phyloP scores from a whole-genome alignment of 2,329 filamentous ascomycete genomes.

The Colletotrichum tanaceti region DNA sequence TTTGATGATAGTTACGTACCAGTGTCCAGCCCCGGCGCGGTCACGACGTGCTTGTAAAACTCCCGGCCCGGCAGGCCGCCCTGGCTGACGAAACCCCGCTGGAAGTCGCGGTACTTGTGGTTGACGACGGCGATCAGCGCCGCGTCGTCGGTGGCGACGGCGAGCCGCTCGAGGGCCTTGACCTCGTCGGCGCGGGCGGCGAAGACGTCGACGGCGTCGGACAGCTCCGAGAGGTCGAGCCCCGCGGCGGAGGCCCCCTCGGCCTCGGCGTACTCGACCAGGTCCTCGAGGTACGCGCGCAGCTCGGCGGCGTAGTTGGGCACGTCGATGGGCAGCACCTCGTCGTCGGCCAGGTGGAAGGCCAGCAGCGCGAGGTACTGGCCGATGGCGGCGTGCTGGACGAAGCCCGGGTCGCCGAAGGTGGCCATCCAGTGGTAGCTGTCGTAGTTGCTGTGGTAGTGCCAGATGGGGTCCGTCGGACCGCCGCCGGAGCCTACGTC shows the following conservation, averaged over 20 bases:
- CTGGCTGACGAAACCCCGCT: constrained; percentile 61
- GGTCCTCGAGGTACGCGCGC: constrained; percentile 52
- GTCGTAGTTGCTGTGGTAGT: constrained; percentile 86
- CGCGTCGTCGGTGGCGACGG: constrained; percentile 45
- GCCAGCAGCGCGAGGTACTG: constrained; percentile 57
- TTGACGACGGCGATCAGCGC: constrained; percentile 54
- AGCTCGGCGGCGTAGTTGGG: constrained; percentile 56
- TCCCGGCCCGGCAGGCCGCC: constrained; percentile 59
- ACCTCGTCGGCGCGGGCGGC: constrained; percentile 48
- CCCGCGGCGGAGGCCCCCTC: constrained; percentile 48
- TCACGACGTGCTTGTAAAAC: constrained; percentile 60
- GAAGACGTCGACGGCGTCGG: constrained; percentile 54
- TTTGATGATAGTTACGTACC: too few species aligned
- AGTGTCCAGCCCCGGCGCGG: constrained; percentile 60
- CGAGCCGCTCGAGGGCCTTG: constrained; percentile 49
- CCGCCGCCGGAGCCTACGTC: constrained; percentile 66
- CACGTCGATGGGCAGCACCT: constrained; percentile 55
- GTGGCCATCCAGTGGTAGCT: constrained; percentile 86
- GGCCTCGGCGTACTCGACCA: constrained; percentile 49
- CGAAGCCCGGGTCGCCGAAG: constrained; percentile 75
- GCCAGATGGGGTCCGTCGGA: constrained; percentile 68
- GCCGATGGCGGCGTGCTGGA: constrained; percentile 69
- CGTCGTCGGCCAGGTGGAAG: constrained; percentile 53
- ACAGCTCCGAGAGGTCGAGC: constrained; percentile 53
- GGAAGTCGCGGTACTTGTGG: constrained; percentile 61